These are phyloP conservation scores for Imleria badia DNA, from an alignment of 768 basidiomycete genomes.

Conservation along the genomic window DNA sequence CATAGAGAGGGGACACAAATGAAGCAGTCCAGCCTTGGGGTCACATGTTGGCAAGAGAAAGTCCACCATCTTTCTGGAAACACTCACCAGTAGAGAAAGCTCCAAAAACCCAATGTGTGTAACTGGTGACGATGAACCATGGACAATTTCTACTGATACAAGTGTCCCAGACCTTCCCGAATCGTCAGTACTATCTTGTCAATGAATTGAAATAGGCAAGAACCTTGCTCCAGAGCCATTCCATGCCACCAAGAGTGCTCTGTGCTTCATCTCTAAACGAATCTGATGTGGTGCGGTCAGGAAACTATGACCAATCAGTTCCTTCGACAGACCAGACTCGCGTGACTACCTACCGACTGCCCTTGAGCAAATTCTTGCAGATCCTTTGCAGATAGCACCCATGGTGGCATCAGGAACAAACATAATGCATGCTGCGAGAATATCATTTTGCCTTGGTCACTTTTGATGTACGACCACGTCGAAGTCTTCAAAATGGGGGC, in stretches of 20 bases:
- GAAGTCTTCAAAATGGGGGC: constrained; percentile 24
- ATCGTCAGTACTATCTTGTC: constrained; percentile 5
- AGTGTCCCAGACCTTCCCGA: constrained; percentile 38
- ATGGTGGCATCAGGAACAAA: constrained; percentile 40
- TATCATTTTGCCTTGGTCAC: constrained; percentile 13
- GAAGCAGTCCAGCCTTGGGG: constrained; percentile 52
- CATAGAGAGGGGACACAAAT: constrained; percentile 48
- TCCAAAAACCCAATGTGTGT: constrained; percentile 44
- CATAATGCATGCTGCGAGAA: constrained; percentile 20
- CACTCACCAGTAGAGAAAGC: constrained; percentile 39
- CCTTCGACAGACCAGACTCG: not conserved
- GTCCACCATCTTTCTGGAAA: not conserved
- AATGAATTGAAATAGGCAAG: not conserved
- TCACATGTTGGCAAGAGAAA: constrained; percentile 1
- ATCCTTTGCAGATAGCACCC: constrained; percentile 36
- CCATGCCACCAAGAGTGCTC: constrained; percentile 32
- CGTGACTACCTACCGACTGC: constrained; percentile 19
- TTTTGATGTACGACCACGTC: constrained; percentile 26
- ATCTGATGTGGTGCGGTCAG: constrained; percentile 10
- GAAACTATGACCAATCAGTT: constrained; percentile 18
- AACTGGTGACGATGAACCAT: constrained; percentile 44
- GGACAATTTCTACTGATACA: constrained; percentile 36
- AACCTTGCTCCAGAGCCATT: constrained; percentile 60
- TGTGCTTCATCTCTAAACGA: not conserved
- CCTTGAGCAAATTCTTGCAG: constrained; percentile 32